Conservation (phyloP, 176 grass and related monocot genomes). For the Puccinellia tenuiflora region DNA sequence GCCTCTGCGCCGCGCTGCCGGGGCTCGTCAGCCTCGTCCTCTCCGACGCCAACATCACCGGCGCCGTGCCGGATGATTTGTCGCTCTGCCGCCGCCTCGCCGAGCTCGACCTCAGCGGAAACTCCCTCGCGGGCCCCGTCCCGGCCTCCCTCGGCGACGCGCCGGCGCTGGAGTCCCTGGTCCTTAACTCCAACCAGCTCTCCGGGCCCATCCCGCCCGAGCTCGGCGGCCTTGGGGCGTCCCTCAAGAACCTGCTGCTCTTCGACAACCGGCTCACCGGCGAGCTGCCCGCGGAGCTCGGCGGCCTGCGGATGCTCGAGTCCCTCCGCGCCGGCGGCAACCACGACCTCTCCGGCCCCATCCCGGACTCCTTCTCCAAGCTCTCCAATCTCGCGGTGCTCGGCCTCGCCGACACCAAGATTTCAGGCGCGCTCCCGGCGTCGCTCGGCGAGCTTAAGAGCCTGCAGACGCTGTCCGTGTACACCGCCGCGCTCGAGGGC, state of each 20-base stretch:
- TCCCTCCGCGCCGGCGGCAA: conserved; percentile 75
- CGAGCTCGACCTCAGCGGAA: conserved; percentile 62
- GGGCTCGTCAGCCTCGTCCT: conserved; percentile 33
- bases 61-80: conserved; percentile 45
- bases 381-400: conserved; percentile 62
- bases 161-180: conserved; percentile 30
- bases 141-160: conserved; percentile 46
- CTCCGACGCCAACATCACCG: conserved; percentile 84
- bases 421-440: conserved; percentile 62
- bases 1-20: conserved; percentile 52
- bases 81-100: conserved; percentile 56
- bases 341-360: conserved; percentile 53
- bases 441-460: conserved; percentile 57
- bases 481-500: conserved; percentile 69
- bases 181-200: conserved; percentile 77
- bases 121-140: conserved; percentile 60
- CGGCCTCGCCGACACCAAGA: conserved; percentile 86
- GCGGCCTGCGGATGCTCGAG: conserved; percentile 54
- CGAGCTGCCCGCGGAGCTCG: conserved; percentile 57
- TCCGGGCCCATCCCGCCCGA: conserved; percentile 47
- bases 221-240: conserved; percentile 14
- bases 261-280: conserved; percentile 83
- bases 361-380: conserved; percentile 54
- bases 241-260: conserved; percentile 45
- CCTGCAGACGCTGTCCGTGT: conserved; percentile 73